phyloP scores from a whole-genome alignment of 768 basidiomycete species.

The Butyriboletus loyo region DNA sequence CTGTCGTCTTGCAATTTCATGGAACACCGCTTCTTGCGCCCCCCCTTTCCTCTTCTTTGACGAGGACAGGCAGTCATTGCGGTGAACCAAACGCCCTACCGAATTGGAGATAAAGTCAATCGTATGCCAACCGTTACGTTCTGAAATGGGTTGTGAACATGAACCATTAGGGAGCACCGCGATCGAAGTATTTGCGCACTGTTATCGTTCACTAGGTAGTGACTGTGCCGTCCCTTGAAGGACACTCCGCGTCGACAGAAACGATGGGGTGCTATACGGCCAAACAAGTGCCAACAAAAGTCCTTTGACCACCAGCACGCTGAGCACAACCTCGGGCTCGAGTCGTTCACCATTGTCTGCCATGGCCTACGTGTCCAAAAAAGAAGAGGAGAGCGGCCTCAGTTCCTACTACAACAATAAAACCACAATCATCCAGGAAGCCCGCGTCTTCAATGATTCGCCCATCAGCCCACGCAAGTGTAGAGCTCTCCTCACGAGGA shows the following conservation, averaged over 20 bases:
- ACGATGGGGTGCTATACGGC: background rate
- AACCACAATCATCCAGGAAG: conserved; percentile 97
- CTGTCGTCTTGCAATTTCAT: too few species aligned
- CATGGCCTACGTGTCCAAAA: conserved; percentile 85
- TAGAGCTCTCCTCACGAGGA: conserved; percentile 91
- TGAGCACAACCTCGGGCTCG: conserved; percentile 12
- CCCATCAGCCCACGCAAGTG: conserved; percentile 98
- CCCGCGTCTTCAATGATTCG: conserved; percentile 98
- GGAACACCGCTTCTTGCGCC: background rate
- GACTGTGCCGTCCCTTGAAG: background rate
- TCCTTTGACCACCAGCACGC: conserved; percentile 16
- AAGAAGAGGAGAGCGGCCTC: conserved; percentile 93
- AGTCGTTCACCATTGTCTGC: conserved; percentile 39
- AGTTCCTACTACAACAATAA: conserved; percentile 96
- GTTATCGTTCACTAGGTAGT: background rate
- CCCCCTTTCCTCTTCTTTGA: background rate
- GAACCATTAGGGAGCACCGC: background rate
- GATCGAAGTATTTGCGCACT: background rate
- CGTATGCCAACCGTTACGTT: background rate
- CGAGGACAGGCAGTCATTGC: background rate
- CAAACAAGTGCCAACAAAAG: conserved; percentile 27
- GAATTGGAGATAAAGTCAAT: background rate
- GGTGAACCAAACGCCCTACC: background rate
- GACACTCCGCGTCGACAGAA: background rate
- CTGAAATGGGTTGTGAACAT: background rate